Evolutionary conservation across 2,329 filamentous ascomycete genomes (phyloP).

Genomic region (Botrytis elliptica): DNA sequence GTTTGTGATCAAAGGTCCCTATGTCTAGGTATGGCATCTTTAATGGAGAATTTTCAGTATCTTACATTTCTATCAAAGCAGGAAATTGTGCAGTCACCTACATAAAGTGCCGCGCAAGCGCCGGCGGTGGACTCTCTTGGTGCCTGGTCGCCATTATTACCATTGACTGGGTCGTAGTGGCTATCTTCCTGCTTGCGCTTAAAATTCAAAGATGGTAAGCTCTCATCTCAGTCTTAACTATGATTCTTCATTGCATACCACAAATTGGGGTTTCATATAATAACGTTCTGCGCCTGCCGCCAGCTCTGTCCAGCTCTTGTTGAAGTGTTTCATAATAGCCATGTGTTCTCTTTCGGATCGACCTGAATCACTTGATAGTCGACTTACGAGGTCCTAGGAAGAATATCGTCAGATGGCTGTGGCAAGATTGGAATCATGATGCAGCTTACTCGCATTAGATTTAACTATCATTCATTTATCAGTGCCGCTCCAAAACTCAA

Average conservation of each 20-base stretch:
- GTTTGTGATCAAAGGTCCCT: background rate
- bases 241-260: background rate
- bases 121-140: background rate
- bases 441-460: background rate
- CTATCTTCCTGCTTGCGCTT: background rate
- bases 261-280: background rate
- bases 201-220: background rate
- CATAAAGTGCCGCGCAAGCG: background rate
- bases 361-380: background rate
- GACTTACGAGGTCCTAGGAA: background rate
- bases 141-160: background rate
- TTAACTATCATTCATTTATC: background rate
- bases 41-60: background rate
- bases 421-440: background rate
- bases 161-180: background rate
- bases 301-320: background rate
- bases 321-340: slow-evolving; percentile 3
- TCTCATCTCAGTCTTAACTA: background rate
- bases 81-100: background rate
- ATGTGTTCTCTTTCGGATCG: background rate
- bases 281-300: slow-evolving; percentile 1
- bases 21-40: background rate
- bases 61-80: background rate
- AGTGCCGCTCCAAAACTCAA: background rate
- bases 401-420: background rate